Base-by-base conservation (phyloP, 176 grass and related monocot genomes). In the Musa itinerans region DNA sequence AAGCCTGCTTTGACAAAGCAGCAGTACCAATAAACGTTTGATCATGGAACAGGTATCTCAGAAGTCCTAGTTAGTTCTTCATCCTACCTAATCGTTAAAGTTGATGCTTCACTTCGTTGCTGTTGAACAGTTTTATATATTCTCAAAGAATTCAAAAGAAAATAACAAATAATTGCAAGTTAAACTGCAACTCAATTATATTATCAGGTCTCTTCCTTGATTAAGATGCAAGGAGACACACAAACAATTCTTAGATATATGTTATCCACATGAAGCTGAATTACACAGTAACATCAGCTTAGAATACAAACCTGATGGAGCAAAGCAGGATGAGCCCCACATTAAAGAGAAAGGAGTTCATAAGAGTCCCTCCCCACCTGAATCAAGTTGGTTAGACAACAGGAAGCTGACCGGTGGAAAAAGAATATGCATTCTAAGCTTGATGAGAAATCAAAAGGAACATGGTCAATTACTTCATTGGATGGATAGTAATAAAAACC, bases 291-390 rank as follows among this genome's bases (percentile, higher is more conserved):
- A 63, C 53, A 13, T 43, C 56, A 16, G n/a, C 79, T 50, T 79
- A 2, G 4, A 25, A 16, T 63, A 20, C 67, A 77, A 69, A 99
- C 96, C 96, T 99, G 81, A 99, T 95, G 65, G 96, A 99, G 71
- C 96, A 95, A 63, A 99, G 96, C 81, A 99, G 91, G 74, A 99
- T 94, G 12, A 99, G 87, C 10, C 85, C 96, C 64, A 99, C 91
- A 83, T 99, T 99, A 80, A 99, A 99, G 53, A 99, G 86, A 77
- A 95, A 99, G 2, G 96, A 99, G 68, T 99, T 99, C 96, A 99
- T 99, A 14, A 99, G 76, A 27, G 96, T 99, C 71, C 78, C 96
- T 76, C 91, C 91, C 96, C 96, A 99, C 85, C 96, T 99, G 81
- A 69, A 89, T 86, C 54, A 86, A 83, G 74, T 70, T 53, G 19